Evolutionary conservation across 1,139 yeast species (phyloP), one percentile per base, ranked within the genome.

Genomic region (Pichia sp.): DNA sequence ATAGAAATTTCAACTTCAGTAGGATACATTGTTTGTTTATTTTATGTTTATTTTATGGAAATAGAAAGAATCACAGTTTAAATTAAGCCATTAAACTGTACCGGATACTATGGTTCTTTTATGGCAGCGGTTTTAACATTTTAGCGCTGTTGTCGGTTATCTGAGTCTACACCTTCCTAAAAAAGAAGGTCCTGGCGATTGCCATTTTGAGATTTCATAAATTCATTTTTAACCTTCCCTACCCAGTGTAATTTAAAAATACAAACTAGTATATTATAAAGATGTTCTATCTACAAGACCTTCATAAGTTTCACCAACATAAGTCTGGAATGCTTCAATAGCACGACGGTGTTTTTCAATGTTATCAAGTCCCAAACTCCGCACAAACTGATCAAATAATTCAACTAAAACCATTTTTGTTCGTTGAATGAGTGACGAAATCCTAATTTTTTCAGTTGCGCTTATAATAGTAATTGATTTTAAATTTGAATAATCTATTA

Each of bases 1-100:
- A 82, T 71, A 6, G 73, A 70, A 55, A 81, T 73, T 53, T 75
- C 75, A 16, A 58, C 61, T 50, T 54, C 58, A 10, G 55, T 34
- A 16, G 62, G 56, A 11, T 53, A 49, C 60, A 57, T 61, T 25
- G 22, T 38, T 19, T 16, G 29, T 45, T n/a, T 38, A 6, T 19
- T 27, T 11, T 42, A 1, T n/a, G 11, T 27, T 30, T 11, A 13
- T 2, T 30, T 11, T 11, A 30, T 13, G 11, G 16, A 30, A 11
- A 31, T 14, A 14, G 34, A 16, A 31, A 31, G 34, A 31, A 27
- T 16, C 7, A 29, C 5, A 16, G 14, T 22, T 42, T 42, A 3
- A 3, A 7, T 42, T 6, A 14, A 28, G 16, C n/a, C 9, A 43
- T 22, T 9, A 2, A 16, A n/a, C 11, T 5, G 19, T 18, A 2